A percentile compares a stretch with the other conserved stretches of the same genome.
Evolutionary conservation across 495 filamentous ascomycete species (phyloP).

Genomic region (Xylaria flabelliformis): DNA sequence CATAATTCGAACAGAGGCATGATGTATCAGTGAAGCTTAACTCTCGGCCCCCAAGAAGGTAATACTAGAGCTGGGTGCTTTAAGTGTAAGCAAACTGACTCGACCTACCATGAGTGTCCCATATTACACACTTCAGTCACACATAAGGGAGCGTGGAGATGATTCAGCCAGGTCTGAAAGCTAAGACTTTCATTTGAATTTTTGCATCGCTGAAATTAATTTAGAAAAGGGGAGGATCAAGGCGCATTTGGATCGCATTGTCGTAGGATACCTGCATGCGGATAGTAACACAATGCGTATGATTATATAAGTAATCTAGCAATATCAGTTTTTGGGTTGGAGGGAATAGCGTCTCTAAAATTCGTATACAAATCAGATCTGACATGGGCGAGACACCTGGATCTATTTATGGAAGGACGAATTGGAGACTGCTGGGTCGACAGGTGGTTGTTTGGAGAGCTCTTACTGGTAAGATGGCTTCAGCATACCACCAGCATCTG

Average conservation of each 20-base stretch:
- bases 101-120: not conserved
- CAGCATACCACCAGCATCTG: not conserved
- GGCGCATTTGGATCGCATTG: not conserved
- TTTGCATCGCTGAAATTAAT: not conserved
- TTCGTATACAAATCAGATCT: not conserved
- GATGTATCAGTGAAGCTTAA: not conserved
- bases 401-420: conserved; percentile 15
- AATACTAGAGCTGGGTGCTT: too few relatives aligned
- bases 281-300: not conserved
- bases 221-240: conserved; percentile 13
- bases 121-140: not conserved
- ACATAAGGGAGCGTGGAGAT: not conserved
- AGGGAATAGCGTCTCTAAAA: not conserved
- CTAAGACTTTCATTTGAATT: too few relatives aligned
- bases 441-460: conserved; percentile 1
- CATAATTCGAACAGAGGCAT: not conserved
- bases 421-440: conserved; percentile 1
- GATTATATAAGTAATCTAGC: not conserved
- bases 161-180: not conserved
- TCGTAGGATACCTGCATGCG: conserved; percentile 8
- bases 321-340: not conserved
- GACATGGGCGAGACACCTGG: not conserved
- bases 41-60: not conserved
- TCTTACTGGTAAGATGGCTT: conserved; percentile 1
- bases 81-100: too few relatives aligned